These are phyloP conservation scores for Clarireedia sp. DNA, from an alignment of 2,329 filamentous ascomycete species.

Conservation along the genomic window DNA sequence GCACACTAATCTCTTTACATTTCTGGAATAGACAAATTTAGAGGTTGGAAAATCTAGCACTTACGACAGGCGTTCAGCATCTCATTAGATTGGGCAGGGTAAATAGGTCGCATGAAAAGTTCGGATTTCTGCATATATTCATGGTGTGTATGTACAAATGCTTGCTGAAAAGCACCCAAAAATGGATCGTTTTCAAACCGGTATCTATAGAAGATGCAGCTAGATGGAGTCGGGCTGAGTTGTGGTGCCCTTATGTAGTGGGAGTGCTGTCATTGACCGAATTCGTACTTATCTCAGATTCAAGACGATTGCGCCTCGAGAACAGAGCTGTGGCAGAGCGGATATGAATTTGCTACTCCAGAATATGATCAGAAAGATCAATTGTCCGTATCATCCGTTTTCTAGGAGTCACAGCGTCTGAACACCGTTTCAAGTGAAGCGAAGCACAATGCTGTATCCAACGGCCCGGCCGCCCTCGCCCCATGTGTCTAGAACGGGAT, in stretches of 20 bases:
- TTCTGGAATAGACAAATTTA: conserved; percentile 53
- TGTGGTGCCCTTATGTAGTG: too few species aligned
- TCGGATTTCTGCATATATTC: conserved; percentile 4
- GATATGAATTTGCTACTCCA: too few species aligned
- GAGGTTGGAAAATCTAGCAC: conserved; percentile 2
- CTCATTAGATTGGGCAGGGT: conserved; percentile 1
- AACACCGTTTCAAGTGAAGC: conserved; percentile 5
- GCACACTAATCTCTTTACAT: conserved; percentile 94
- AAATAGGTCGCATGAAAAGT: background rate
- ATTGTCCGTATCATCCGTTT: background rate
- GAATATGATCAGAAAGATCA: background rate
- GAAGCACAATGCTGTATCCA: background rate
- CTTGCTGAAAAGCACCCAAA: background rate
- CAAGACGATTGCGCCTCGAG: too few species aligned
- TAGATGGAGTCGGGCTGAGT: too few species aligned
- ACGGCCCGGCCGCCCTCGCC: too few species aligned
- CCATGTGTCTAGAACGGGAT: background rate
- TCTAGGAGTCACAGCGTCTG: background rate
- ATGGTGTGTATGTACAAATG: background rate
- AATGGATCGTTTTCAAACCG: background rate
- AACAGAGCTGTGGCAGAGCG: too few species aligned
- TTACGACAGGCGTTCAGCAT: conserved; percentile 1
- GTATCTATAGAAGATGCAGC: too few species aligned
- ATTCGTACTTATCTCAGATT: too few species aligned
- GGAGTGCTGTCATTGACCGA: too few species aligned